Conservation (phyloP, 306 rosid species). For the Rosa chinensis region DNA sequence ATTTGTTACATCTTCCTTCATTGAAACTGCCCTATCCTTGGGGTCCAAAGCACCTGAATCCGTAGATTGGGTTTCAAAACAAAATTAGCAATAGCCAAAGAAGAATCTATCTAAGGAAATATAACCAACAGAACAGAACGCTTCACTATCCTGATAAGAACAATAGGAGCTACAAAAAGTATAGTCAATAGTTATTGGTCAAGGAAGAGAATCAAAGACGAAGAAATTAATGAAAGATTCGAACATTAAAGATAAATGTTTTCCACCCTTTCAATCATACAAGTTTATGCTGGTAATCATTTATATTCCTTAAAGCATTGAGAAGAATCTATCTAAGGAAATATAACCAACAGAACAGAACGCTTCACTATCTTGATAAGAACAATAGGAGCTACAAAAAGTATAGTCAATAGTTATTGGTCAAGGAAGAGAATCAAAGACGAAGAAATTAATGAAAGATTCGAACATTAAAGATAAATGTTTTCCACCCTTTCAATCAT, state of each 20-base stretch:
- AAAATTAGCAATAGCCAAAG: conserved; percentile 31
- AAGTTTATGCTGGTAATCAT: not conserved
- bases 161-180: not conserved
- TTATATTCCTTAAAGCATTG: not conserved
- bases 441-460: not conserved
- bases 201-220: not conserved
- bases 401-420: not conserved
- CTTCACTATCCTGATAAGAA: not conserved
- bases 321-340: not conserved
- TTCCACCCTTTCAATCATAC: not conserved
- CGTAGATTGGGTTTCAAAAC: conserved; percentile 25
- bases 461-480: not conserved
- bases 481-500: not conserved
- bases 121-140: not conserved
- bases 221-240: not conserved
- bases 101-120: not conserved
- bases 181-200: not conserved
- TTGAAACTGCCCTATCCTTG: conserved; percentile 34
- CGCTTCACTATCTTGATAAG: not conserved
- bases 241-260: not conserved
- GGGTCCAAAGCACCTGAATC: conserved; percentile 38
- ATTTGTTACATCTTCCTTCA: conserved; percentile 34
- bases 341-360: not conserved
- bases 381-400: not conserved
- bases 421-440: not conserved